Evolutionary conservation across 306 rosid species (phyloP), one percentile per base, ranked within the genome.

Genomic region (Quercus robur): DNA sequence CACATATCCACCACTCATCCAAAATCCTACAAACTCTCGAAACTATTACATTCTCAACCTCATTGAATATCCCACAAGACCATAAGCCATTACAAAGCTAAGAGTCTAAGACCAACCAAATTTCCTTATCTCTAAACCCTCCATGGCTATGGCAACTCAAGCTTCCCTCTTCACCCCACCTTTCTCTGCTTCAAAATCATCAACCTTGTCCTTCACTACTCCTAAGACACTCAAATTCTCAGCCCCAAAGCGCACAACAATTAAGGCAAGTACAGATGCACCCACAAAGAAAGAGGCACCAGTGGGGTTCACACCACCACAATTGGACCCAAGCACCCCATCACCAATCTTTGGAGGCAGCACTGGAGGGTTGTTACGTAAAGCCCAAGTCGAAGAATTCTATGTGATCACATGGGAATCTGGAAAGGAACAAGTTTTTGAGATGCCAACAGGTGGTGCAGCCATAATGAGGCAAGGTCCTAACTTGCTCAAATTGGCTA

Each of bases 391-490:
- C 0, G 99, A 96, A 77, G 99, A 96, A 80, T 96, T 96, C 84
- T 93, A 96, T 69, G 99, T 91, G 0, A 96, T 96, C 69, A 96
- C 98, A 11, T 96, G 98, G 99, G 97, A 91, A 0, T 91, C 97
- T 0, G 93, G 98, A 0, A 96, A 96, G 73, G 99, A 95, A 77
- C 99, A 95, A 79, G 90, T 95, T 66, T 95, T 95, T 71, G 99
- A 95, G 87, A 95, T 95, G 99, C 98, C 98, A 4, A 95, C 99
- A 0, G 99, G 99, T 0, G 99, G 99, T 25, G 98, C 99, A 3
- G 99, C 99, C 83, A 93, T 95, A 52, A 95, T 95, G 99, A 86
- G 99, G 81, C 75, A 93, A 58, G 99, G 99, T 4, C 94, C 98
- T 0, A 96, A 96, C 80, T 84, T 96, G 23, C 86, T 96, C 66